Conservation (phyloP, 2,329 filamentous ascomycete genomes). For the Nemania sp. region DNA sequence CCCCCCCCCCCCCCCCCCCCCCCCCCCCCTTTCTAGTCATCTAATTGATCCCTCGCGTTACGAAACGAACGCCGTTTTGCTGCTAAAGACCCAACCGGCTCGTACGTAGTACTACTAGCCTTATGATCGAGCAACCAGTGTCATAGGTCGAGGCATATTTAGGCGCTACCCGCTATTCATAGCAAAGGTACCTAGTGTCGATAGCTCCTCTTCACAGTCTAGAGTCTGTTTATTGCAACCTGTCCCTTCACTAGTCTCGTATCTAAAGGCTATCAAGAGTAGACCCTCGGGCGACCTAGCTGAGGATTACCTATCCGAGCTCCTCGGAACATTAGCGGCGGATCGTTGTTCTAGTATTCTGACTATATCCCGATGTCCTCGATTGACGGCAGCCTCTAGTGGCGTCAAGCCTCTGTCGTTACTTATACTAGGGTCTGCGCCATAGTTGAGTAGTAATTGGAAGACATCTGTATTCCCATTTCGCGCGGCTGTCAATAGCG, state of each 20-base stretch:
- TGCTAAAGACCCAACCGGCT: background rate
- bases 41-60: too few relatives aligned
- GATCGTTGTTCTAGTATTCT: background rate
- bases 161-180: background rate
- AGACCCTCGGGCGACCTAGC: background rate
- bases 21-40: too few relatives aligned
- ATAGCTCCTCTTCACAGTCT: background rate
- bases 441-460: slow-evolving; percentile 1
- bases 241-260: background rate
- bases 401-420: background rate
- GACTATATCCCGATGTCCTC: background rate
- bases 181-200: background rate
- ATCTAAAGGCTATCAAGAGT: background rate
- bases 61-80: too few relatives aligned
- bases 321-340: background rate
- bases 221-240: background rate
- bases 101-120: background rate
- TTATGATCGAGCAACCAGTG: background rate
- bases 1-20: too few relatives aligned
- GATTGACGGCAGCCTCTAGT: background rate
- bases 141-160: background rate
- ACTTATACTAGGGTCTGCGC: background rate
- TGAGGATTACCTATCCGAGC: background rate
- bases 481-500: background rate
- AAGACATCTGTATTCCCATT: background rate